Base-by-base conservation (phyloP, 2,329 filamentous ascomycete species). In the Alternaria infectoria region DNA sequence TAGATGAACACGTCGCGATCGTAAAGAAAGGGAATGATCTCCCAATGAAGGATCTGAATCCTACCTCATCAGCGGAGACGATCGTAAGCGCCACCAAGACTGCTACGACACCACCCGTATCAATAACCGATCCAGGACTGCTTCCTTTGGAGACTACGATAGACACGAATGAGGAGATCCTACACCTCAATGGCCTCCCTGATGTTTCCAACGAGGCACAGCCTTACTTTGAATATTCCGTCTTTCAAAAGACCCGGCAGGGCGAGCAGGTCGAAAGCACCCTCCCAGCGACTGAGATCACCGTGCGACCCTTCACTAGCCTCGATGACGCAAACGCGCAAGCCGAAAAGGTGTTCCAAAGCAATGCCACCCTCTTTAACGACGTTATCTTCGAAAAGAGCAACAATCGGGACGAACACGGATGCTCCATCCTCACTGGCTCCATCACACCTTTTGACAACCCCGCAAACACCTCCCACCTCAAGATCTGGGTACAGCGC, bases 181-280 rank as follows among this genome's bases (percentile, higher is more conserved):
- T 54, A 8, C 6, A 11, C 23, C 45, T 54, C 6, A 25, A 58
- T 45, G 28, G 17, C 13, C 40, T n/a, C 19, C 11, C 28, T 7
- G 12, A 26, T 5, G 13, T 44, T 21, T 45, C 50, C 23, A 17
- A 46, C 17, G 51, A 55, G 25, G 63, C 68, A 25, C 65, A 72
- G n/a, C 57, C 70, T 5, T 75, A 71, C 47, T 74, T 74, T 17
- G 70, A 75, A 23, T 76, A 74, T 56, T 62, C 66, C 1, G 36
- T 74, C 9, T 66, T 64, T 10, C 66, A 74, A 19, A 71, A 65
- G 15, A n/a, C 62, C 1, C 72, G 71, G 68, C 51, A 40, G 7
- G 45, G 40, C 17, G 15, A 28, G 13, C 59, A 57, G 2, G 30
- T 25, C 19, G 69, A 62, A 46, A 10, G 52, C 7, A 26, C 57